Evolutionary conservation across 108 stramenopile species (phyloP), one percentile per base, ranked within the genome.

Genomic region (Cyclotella kingstonii): DNA sequence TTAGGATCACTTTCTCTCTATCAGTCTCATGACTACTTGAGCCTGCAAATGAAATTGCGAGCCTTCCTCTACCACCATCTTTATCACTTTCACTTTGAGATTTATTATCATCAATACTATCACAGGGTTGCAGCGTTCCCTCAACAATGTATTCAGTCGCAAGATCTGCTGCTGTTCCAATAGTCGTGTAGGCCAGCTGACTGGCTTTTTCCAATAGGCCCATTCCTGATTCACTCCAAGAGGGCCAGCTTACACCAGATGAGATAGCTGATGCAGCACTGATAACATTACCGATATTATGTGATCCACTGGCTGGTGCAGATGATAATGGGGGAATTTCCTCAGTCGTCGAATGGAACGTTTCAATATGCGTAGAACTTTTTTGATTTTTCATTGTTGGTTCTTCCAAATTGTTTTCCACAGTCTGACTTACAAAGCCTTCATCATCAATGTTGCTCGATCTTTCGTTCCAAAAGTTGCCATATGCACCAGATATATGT

Each of bases 301-400:
- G 4, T 18, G 19, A 7, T 18, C 58, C 58, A 44, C 59, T 60
- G 18, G 47, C 49, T 2, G 70, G 70, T 1, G 70, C 61, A 15
- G 60, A 61, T 34, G 70, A 10, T 14, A 72, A 43, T 63, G 62
- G 43, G 0, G 70, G 70, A 35, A 72, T 72, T 63, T 63, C 40
- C 42, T 68, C 67, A 11, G 35, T 50, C 0, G 73, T 74, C 2
- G 73, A 62, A 54, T 68, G 73, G n/a, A 61, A 55, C 2, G 62
- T 25, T 54, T 33, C 11, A 18, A 44, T 18, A 12, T 12, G n/a
- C 10, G 1, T n/a, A 0, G 11, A 19, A 19, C 19, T 21, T 19
- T 8, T 51, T 18, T 9, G 38, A 35, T 21, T 50, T 63, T 52
- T 30, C 53, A 29, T 54, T 42, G 52, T 11, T 23, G 11, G n/a